Base-by-base conservation (phyloP, 2,329 filamentous ascomycete genomes). In the Calcarisporium arbuscula region DNA sequence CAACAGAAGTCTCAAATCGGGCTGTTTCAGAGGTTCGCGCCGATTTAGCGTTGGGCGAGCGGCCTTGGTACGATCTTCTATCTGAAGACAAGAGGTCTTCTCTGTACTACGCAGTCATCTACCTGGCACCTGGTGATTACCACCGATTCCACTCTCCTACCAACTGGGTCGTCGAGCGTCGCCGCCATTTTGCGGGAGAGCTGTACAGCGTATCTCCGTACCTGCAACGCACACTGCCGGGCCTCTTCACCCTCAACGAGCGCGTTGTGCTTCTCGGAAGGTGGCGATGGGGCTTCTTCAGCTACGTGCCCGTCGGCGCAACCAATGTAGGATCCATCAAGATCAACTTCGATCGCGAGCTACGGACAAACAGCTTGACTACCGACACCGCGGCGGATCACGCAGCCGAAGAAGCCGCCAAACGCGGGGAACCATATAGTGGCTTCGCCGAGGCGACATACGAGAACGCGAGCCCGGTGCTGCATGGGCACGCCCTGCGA, bases 261-360 rank as follows among this genome's bases (percentile, higher is more conserved):
- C 81, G 92, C 35, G 87, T 98, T 17, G 92, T 94, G 2, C 76
- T 98, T 1, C 72, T 98, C 2, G 92, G 92, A 14, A 77, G 88
- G 39, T 98, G 92, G 92, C 83, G 89, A 36, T 94, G 87, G 76
- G 92, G 92, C 14, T 96, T 98, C 74, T 98, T 98, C 70, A 85
- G 82, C 46, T 95, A 88, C 64, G 90, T 87, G 0, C 89, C 94
- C 11, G 92, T 98, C 21, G 92, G 92, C 43, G 92, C 92, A 7
- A 98, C 92, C 16, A 98, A 98, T 51, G 92, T 98, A 28, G 92
- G 92, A 36, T 94, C 85, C 40, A 96, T 98, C 64, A 85, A 86
- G 56, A 77, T 98, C 67, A 95, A 98, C 65, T 98, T 98, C 58
- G 94, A 98, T 62, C 72, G 81, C 40, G 92, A 98, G 62, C 70